Conservation (phyloP, 2,329 filamentous ascomycete species). For the Colletotrichum godetiae region DNA sequence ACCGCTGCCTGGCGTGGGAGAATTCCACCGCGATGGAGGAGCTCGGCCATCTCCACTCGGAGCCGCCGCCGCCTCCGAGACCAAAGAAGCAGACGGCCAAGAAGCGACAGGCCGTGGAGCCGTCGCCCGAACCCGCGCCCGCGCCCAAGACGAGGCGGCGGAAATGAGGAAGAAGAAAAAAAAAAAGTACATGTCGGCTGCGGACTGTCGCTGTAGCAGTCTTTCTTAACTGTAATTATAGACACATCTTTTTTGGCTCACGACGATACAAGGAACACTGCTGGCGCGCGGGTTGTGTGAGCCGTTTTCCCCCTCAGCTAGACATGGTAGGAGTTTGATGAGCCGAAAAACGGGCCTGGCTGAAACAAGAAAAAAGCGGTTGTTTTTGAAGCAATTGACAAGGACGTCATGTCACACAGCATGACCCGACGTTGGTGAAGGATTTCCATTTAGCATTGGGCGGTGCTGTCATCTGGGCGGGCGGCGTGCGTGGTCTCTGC, state of each 20-base stretch:
- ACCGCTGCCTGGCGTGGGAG: conserved; percentile 65
- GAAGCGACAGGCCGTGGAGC: conserved; percentile 58
- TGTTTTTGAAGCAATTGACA: background rate
- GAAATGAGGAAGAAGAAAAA: conserved; percentile 14
- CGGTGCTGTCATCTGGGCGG: background rate
- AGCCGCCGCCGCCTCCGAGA: conserved; percentile 63
- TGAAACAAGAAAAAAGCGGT: background rate
- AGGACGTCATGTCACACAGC: background rate
- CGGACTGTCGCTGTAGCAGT: background rate
- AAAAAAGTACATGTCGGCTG: background rate
- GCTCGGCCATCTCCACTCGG: conserved; percentile 67
- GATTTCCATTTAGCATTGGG: conserved; percentile 9
- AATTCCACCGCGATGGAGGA: conserved; percentile 69
- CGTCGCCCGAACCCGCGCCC: conserved; percentile 37
- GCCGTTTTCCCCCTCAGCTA: background rate
- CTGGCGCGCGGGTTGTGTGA: background rate
- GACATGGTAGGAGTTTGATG: background rate
- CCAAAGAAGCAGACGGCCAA: conserved; percentile 59
- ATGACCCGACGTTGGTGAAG: background rate
- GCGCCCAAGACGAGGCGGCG: conserved; percentile 40
- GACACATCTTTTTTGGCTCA: background rate
- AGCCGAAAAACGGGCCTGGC: background rate
- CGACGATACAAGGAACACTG: background rate
- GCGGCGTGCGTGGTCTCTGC: conserved; percentile 9
- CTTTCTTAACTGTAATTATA: conserved; percentile 24